phyloP scores from a whole-genome alignment of 192 early-diverging fungal genomes.

The Coemansia sp. region DNA sequence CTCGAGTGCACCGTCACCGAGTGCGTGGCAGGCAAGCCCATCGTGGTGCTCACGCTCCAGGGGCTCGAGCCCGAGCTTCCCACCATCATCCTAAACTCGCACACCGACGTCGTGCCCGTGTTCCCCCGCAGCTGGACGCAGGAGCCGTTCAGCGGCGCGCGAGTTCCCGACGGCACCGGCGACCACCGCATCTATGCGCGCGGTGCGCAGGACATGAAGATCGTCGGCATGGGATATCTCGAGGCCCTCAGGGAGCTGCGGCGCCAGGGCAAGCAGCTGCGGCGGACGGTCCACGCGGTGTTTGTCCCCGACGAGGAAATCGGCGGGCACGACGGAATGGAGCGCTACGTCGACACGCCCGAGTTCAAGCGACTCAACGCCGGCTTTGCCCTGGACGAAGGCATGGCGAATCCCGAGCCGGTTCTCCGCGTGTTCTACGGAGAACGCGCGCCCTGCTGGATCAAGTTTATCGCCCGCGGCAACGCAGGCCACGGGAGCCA shows the following conservation, averaged over 20 bases:
- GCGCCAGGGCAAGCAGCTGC: slow-evolving; percentile 54
- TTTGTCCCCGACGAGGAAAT: slow-evolving; percentile 88
- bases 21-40: slow-evolving; percentile 65
- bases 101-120: slow-evolving; percentile 91
- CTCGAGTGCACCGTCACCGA: slow-evolving; percentile 53
- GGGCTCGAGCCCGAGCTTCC: slow-evolving; percentile 59
- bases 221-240: slow-evolving; percentile 76
- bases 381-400: slow-evolving; percentile 84
- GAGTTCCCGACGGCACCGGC: slow-evolving; percentile 53
- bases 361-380: slow-evolving; percentile 71
- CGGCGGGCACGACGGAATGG: slow-evolving; percentile 80
- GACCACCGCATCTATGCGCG: slow-evolving; percentile 71
- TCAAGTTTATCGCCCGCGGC: slow-evolving; percentile 66
- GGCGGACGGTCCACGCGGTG: slow-evolving; percentile 70
- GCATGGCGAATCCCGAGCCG: slow-evolving; percentile 66
- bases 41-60: slow-evolving; percentile 68
- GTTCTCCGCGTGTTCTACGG: slow-evolving; percentile 78
- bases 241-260: slow-evolving; percentile 73
- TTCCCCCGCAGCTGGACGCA: slow-evolving; percentile 71
- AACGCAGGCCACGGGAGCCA: slow-evolving; percentile 80
- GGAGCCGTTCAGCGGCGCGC: slow-evolving; percentile 70
- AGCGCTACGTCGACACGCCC: slow-evolving; percentile 59
- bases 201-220: slow-evolving; percentile 91
- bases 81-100: slow-evolving; percentile 76
- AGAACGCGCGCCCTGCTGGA: slow-evolving; percentile 84